Evolutionary conservation across 768 basidiomycete genomes (phyloP), one percentile per base, ranked within the genome.

Genomic region (Tylopilus felleus): DNA sequence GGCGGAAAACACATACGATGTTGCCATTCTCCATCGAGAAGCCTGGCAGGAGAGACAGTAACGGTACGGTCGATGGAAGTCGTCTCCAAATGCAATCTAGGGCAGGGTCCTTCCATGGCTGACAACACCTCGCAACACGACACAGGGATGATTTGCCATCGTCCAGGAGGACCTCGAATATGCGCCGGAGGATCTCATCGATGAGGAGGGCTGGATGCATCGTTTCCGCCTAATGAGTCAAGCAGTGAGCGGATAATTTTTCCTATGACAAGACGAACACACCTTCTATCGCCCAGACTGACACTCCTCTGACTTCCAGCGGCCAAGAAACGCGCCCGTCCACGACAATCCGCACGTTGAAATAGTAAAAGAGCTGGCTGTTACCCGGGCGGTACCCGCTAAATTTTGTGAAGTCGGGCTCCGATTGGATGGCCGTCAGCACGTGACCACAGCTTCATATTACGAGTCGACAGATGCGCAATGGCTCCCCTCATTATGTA

Each of bases 191-290:
- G 46, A 81, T 72, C 58, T 82, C 79, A 65, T 82, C 80, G 45
- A 81, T 71, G 54, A 76, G 63, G 28, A 82, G 68, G 10, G 69
- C 74, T 33, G 56, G 53, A 57, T 81, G 79, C 79, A 79, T 80
- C 17, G 29, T 29, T 51, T 53, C 40, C 23, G 14, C 44, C 53
- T 38, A 27, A 12, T n/a, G 44, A 12, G 4, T 16, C 19, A 33
- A 22, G 8, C 17, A 28, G 23, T 51, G 46, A 59, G 49, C 25
- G 39, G 4, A 19, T 40, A 8, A 33, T 4, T 8, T n/a, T 25
- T 29, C 19, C 21, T 25, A 13, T 21, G 4, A 35, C 4, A 48
- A 19, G 23, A n/a, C 2, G 40, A 38, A 52, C 51, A 36, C 10
- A 66, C 62, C 53, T 44, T n/a, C 17, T 44, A 17, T 23, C 16